Base-by-base conservation (phyloP, 2,329 filamentous ascomycete species). In the Stachybotrys echinatus region DNA sequence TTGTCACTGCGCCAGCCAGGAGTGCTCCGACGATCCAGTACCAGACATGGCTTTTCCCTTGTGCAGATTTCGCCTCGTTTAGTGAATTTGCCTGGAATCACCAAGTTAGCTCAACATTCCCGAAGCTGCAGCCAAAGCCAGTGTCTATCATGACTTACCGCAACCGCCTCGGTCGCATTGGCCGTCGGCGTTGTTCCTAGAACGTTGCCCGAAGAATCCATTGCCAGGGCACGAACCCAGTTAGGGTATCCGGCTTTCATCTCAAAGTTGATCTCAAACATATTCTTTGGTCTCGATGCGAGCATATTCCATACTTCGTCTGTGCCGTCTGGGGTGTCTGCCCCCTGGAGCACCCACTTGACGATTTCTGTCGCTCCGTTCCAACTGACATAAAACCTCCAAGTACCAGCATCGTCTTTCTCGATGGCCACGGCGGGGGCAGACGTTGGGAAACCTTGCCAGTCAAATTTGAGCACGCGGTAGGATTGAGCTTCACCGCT, bases 331-430 rank as follows among this genome's bases (percentile, higher is more conserved):
- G 27, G 20, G 14, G 20, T 23, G 31, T 37, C 31, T 2, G 64
- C 57, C 14, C 65, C 68, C 54, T 70, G 70, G 37, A 75, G 69
- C 34, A 65, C 65, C 74, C 74, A 67, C 19, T 42, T 47, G 14
- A 52, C 50, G 14, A 64, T 56, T 48, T 66, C 63, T 14, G 65
- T 68, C 37, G 61, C 63, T 5, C 65, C 65, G 48, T 68, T 66
- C 65, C 65, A 68, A 34, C 68, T 73, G 10, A 71, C 68, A 55
- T 68, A 75, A 37, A 70, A 46, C 22, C 51, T 50, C 49, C 49
- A 49, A 18, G 47, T 12, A 5, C 22, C 37, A n/a, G 19, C 18
- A 5, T 37, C 14, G 39, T 49, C 20, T 31, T 51, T 14, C 44
- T 46, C 37, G 42, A 54, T 48, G 7, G 37, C 47, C 21, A 51